Base-by-base conservation (phyloP, 768 basidiomycete genomes). In the Rhizopogon sp. region DNA sequence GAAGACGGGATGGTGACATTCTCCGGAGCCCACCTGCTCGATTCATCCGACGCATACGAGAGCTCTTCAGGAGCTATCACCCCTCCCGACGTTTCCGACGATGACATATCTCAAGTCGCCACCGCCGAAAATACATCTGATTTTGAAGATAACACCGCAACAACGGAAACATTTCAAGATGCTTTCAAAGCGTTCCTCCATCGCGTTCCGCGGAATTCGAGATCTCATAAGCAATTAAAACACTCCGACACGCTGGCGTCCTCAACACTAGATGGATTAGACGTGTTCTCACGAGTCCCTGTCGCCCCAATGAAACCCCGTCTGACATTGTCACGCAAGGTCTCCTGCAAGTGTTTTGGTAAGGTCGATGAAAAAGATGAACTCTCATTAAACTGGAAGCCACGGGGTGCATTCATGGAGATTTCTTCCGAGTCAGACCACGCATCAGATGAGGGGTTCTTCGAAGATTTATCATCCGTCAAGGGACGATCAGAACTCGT, bases 1-100 rank as follows among this genome's bases (percentile, higher is more conserved):
- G 76, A 78, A 1, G 77, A 82, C 6, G 83, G 80, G 35, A 74
- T 83, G 59, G 72, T 84, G 56, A 76, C 77, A 33, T 84, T 85
- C 62, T 82, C 81, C 1, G 79, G 76, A 28, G 74, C 79, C 28
- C 66, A 72, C 49, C 73, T 83, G 37, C 66, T 80, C 29, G 70
- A 73, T 39, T 53, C 62, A 16, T 39, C 35, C 25, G 51, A 49
- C 50, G 54, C 41, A 39, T 22, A 22, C 1, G 68, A 70, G 17
- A 42, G 56, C 28, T 20, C 17, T 50, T 59, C 59, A 41, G 52
- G 47, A n/a, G 41, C 39, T 16, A 42, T 52, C 0, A 8, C 59
- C 7, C 60, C 50, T 25, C 39, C 60, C 2, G 60, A 60, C 43
- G 7, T 46, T 3, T 60, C 55, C 16, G 58, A 69, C 17, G 62